Percentiles rank a stretch among this genome's conserved stretches.
phyloP scores from a whole-genome alignment of 2,329 filamentous ascomycete species.

The Claviceps purpurea region DNA sequence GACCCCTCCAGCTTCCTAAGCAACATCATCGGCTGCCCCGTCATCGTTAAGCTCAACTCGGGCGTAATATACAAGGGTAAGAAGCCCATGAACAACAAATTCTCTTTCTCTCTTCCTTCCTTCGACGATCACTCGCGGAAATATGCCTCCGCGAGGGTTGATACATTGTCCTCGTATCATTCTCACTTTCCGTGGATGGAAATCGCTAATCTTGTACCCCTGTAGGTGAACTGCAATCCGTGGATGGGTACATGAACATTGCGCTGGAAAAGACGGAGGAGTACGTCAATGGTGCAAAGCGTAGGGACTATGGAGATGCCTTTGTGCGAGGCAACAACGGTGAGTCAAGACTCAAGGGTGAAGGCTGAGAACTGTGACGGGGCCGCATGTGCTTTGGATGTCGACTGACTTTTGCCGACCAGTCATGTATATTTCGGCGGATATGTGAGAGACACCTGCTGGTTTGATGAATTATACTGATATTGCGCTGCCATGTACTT shows the following conservation, averaged over 20 bases:
- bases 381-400: no score
- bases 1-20: slow-evolving; percentile 88
- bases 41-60: slow-evolving; percentile 97
- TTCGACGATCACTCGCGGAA: background rate
- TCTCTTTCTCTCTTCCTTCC: no score
- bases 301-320: slow-evolving; percentile 79
- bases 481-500: slow-evolving; percentile 2
- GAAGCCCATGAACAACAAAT: slow-evolving; percentile 6
- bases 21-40: slow-evolving; percentile 86
- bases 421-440: slow-evolving; percentile 62
- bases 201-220: background rate
- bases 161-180: no score
- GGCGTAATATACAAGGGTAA: slow-evolving; percentile 93
- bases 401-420: background rate
- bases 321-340: slow-evolving; percentile 96
- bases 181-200: no score
- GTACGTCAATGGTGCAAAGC: slow-evolving; percentile 71
- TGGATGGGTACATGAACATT: slow-evolving; percentile 99
- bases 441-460: slow-evolving; percentile 24
- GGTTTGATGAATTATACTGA: slow-evolving; percentile 9
- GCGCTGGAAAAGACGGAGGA: slow-evolving; percentile 92
- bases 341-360: slow-evolving; percentile 27
- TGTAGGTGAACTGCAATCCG: slow-evolving; percentile 82
- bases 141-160: background rate
- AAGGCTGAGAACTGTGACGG: background rate